These are phyloP conservation scores for Podospora bellae-mahoneyi DNA, from an alignment of 495 filamentous ascomycete species.

Conservation along the genomic window DNA sequence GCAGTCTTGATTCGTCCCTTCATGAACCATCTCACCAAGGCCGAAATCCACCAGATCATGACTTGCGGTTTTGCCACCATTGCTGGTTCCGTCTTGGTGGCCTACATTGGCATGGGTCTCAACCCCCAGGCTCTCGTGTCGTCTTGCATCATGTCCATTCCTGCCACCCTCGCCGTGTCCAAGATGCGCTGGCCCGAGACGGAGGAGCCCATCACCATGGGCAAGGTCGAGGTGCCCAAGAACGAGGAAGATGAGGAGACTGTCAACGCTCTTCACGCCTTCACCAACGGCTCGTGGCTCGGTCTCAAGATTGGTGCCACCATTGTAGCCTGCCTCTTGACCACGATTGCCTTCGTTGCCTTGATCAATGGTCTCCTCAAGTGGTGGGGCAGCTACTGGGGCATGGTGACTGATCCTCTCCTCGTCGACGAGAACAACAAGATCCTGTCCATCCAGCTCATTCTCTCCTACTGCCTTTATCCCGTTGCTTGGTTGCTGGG, in stretches of 20 bases:
- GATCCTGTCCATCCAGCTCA: conserved; percentile 67
- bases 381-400: conserved; percentile 87
- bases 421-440: conserved; percentile 36
- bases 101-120: conserved; percentile 75
- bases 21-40: conserved; percentile 73
- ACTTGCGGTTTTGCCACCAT: conserved; percentile 65
- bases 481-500: conserved; percentile 82
- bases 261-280: conserved; percentile 80
- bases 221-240: conserved; percentile 72
- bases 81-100: conserved; percentile 71
- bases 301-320: conserved; percentile 86
- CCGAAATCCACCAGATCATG: conserved; percentile 91
- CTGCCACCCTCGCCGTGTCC: conserved; percentile 78
- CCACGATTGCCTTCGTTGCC: conserved; percentile 77
- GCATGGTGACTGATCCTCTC: conserved; percentile 41
- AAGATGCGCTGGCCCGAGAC: conserved; percentile 87
- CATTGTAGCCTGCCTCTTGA: conserved; percentile 74
- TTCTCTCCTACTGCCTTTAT: conserved; percentile 82
- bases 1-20: conserved; percentile 89
- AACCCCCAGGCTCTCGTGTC: conserved; percentile 84
- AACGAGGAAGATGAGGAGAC: conserved; percentile 61
- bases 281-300: conserved; percentile 82
- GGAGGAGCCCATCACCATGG: conserved; percentile 77
- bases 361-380: conserved; percentile 74
- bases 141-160: conserved; percentile 91